Conservation (phyloP, 139 green algal species). For the Tetraselmis chui region DNA sequence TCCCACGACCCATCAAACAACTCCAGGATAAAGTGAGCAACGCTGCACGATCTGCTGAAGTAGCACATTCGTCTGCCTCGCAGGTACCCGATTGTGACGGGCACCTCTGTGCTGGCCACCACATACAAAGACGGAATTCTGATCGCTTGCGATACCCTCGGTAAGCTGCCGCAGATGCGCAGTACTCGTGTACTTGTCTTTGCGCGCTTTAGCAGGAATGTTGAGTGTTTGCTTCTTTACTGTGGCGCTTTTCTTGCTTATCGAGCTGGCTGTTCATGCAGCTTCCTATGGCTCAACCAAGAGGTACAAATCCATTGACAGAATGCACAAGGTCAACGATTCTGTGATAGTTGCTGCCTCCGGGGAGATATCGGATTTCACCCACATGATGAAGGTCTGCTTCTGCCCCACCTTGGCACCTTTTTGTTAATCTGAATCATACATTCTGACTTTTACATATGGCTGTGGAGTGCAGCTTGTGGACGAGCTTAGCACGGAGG, state of each 20-base stretch:
- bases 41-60: not conserved
- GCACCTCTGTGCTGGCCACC: slow-evolving; percentile 86
- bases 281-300: slow-evolving; percentile 92
- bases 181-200: slow-evolving; percentile 1
- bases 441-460: too few relatives aligned
- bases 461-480: slow-evolving; percentile 52
- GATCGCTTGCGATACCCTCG: slow-evolving; percentile 88
- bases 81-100: slow-evolving; percentile 92
- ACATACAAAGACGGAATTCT: slow-evolving; percentile 95
- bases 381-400: slow-evolving; percentile 66
- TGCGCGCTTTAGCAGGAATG: not conserved
- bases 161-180: slow-evolving; percentile 22
- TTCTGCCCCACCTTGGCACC: not conserved
- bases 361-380: slow-evolving; percentile 92
- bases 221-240: not conserved
- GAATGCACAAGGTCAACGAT: slow-evolving; percentile 73
- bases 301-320: slow-evolving; percentile 91
- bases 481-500: slow-evolving; percentile 83
- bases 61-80: not conserved
- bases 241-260: slow-evolving; percentile 4
- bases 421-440: too few relatives aligned
- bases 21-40: not conserved
- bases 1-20: not conserved
- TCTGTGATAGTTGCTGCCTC: slow-evolving; percentile 67
- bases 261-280: slow-evolving; percentile 22